phyloP scores from a whole-genome alignment of 257 asterid species.

The Avicennia marina region DNA sequence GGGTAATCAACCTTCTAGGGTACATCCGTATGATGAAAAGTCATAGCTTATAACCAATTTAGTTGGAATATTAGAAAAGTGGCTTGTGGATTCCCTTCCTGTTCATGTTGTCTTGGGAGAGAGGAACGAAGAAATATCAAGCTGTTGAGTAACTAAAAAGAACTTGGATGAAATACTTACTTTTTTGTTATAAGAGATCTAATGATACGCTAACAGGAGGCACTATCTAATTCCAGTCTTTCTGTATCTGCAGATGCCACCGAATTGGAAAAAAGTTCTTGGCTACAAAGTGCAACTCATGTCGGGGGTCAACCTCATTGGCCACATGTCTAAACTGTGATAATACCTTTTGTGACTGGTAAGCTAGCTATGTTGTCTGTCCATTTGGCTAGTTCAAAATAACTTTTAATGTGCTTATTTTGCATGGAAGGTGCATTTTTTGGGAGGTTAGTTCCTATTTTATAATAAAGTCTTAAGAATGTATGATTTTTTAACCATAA shows the following conservation, averaged over 20 bases:
- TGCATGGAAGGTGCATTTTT: no score
- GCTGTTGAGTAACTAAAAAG: not conserved
- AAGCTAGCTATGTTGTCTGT: slow-evolving; percentile 16
- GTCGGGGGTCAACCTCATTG: slow-evolving; percentile 53
- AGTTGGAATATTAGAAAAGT: not conserved
- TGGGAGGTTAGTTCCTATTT: no score
- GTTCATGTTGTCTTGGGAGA: not conserved
- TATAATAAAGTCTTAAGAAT: no score
- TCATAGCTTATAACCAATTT: not conserved
- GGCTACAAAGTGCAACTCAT: slow-evolving; percentile 62
- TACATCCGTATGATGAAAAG: not conserved
- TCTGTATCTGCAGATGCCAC: slow-evolving; percentile 51
- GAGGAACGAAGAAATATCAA: not conserved
- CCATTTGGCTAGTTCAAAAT: no score
- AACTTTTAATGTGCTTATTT: no score
- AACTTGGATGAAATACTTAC: slow-evolving; percentile 2
- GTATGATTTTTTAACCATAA: no score
- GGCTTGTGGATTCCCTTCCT: not conserved
- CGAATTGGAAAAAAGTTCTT: slow-evolving; percentile 48
- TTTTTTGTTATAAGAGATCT: not conserved
- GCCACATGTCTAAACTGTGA: slow-evolving; percentile 71
- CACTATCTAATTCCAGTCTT: not conserved
- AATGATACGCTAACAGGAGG: not conserved
- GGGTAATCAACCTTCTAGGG: slow-evolving; percentile 2
- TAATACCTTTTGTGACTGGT: slow-evolving; percentile 78